A percentile compares a stretch with the other conserved stretches of the same genome.
Evolutionary conservation across 768 basidiomycete genomes (phyloP).

Genomic region (Boletus rubropictus): DNA sequence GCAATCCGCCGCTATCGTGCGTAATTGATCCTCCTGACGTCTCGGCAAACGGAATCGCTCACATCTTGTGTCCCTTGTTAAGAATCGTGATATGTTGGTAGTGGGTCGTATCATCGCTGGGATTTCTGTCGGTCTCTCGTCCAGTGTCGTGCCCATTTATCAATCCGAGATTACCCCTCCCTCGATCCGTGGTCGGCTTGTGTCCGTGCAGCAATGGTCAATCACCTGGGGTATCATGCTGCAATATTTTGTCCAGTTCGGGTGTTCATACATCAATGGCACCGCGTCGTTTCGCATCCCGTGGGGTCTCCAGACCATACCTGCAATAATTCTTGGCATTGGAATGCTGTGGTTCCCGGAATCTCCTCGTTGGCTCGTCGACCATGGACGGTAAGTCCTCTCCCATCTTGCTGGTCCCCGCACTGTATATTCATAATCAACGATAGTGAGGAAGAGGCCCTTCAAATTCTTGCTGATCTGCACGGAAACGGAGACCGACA

Average conservation of each 20-base stretch:
- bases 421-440: background rate
- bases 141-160: slow-evolving; percentile 65
- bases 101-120: slow-evolving; percentile 65
- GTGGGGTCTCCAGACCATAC: slow-evolving; percentile 76
- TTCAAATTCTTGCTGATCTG: slow-evolving; percentile 68
- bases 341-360: slow-evolving; percentile 70
- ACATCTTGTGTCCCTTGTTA: background rate
- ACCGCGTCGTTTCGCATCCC: slow-evolving; percentile 73
- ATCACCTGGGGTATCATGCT: slow-evolving; percentile 77
- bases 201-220: slow-evolving; percentile 75
- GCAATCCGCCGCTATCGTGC: slow-evolving; percentile 54
- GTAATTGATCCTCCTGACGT: slow-evolving; percentile 6
- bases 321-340: slow-evolving; percentile 59
- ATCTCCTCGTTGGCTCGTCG: slow-evolving; percentile 67
- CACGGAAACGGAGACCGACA: slow-evolving; percentile 55
- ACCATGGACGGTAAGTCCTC: slow-evolving; percentile 43
- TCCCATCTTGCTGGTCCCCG: background rate
- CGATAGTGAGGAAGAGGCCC: slow-evolving; percentile 46
- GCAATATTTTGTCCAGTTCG: slow-evolving; percentile 72
- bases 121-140: slow-evolving; percentile 60
- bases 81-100: slow-evolving; percentile 74
- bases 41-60: background rate
- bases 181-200: slow-evolving; percentile 66
- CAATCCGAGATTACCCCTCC: slow-evolving; percentile 73
- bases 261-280: slow-evolving; percentile 62